Conservation (phyloP, 1,284 basidiomycete species). For the Ganoderma resinaceum region DNA sequence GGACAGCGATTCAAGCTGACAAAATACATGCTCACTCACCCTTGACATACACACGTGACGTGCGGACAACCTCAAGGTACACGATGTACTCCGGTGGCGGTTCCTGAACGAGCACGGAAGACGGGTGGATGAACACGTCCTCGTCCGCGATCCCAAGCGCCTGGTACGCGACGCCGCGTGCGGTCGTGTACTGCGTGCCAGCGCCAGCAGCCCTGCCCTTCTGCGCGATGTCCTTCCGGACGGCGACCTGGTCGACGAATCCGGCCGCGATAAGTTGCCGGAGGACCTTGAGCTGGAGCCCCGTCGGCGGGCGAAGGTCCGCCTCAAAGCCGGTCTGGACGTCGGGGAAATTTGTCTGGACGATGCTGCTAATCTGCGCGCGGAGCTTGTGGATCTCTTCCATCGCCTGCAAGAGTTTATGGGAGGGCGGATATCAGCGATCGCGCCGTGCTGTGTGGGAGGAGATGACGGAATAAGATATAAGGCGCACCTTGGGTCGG, state of each 20-base stretch:
- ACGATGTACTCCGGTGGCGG: slow-evolving; percentile 90
- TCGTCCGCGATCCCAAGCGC: slow-evolving; percentile 84
- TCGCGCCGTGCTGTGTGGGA: neutral
- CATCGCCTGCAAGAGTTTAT: slow-evolving; percentile 81
- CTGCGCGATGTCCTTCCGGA: slow-evolving; percentile 86
- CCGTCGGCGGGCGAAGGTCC: slow-evolving; percentile 75
- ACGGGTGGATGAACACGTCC: slow-evolving; percentile 94
- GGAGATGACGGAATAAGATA: neutral
- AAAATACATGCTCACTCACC: slow-evolving; percentile 48
- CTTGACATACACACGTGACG: slow-evolving; percentile 83
- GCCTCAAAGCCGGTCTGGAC: slow-evolving; percentile 63
- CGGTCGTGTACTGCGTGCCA: slow-evolving; percentile 77
- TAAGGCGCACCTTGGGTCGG: slow-evolving; percentile 80
- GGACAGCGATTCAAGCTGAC: slow-evolving; percentile 4
- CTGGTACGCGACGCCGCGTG: slow-evolving; percentile 85
- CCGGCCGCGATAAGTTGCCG: slow-evolving; percentile 90
- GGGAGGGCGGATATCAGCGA: neutral
- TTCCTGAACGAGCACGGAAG: slow-evolving; percentile 75
- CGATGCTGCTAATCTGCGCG: slow-evolving; percentile 87
- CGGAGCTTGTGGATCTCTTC: slow-evolving; percentile 99
- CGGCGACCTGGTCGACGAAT: slow-evolving; percentile 96
- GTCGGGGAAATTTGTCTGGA: slow-evolving; percentile 73
- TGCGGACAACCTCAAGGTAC: slow-evolving; percentile 84
- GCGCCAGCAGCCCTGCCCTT: slow-evolving; percentile 45
- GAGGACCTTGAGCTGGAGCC: slow-evolving; percentile 87